These are phyloP conservation scores for Penicillium brasilianum DNA, from an alignment of 2,329 filamentous ascomycete species.

Conservation along the genomic window DNA sequence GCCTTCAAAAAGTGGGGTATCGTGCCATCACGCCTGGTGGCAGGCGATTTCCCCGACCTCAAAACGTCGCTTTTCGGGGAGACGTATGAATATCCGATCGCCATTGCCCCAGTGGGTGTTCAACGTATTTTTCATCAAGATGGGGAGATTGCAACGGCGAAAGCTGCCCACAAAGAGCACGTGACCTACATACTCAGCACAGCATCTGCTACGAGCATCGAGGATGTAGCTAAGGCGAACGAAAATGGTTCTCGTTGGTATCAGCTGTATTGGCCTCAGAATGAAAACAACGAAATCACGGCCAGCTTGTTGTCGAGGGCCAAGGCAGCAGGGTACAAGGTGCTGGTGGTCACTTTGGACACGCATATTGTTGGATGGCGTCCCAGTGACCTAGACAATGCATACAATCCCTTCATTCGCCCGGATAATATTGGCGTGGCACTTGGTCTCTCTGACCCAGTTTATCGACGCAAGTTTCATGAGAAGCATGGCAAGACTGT, in stretches of 20 bases:
- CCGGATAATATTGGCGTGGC: neutral
- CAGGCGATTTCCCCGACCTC: neutral
- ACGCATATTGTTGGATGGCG: conserved; percentile 72
- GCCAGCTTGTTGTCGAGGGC: conserved; percentile 61
- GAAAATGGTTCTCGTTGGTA: conserved; percentile 66
- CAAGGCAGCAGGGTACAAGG: conserved; percentile 64
- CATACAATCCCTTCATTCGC: conserved; percentile 51
- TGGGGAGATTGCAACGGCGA: neutral
- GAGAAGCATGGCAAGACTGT: neutral
- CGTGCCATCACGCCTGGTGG: neutral
- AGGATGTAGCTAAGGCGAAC: conserved; percentile 54
- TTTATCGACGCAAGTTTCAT: neutral
- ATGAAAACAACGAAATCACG: conserved; percentile 52
- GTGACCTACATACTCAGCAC: neutral
- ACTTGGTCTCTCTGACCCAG: neutral
- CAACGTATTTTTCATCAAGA: neutral
- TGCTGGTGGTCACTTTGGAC: conserved; percentile 73
- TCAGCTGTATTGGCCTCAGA: conserved; percentile 73
- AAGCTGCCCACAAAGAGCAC: neutral
- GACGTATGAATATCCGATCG: neutral
- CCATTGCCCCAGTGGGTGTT: neutral
- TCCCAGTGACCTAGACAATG: conserved; percentile 66
- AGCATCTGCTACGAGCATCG: neutral
- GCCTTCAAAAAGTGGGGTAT: neutral
- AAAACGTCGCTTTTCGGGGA: neutral